Evolutionary conservation across 306 rosid species (phyloP), one percentile per base, ranked within the genome.

Genomic region (Pachyrhizus erosus): DNA sequence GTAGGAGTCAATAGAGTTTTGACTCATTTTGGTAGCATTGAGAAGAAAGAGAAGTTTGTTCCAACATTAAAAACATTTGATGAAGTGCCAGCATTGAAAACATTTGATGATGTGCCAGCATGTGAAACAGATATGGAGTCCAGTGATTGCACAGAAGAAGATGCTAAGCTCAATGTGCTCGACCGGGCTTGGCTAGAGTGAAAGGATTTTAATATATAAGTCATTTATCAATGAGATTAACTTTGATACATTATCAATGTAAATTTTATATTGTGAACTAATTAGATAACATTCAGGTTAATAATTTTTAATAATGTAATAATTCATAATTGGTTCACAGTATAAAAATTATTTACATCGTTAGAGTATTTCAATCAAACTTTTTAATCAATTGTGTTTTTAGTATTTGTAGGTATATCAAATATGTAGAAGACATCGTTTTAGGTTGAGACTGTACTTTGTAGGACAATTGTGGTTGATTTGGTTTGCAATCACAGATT

Each of bases 1-100:
- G 58, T 75, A 21, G 91, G 92, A 0, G 91, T 80, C 14, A 91
- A 70, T 70, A 92, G 87, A 79, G 84, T 85, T 69, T 81, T 91
- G 86, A 94, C 90, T 2, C 89, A 92, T 80, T 90, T 82, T 83
- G 90, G 89, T 17, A 81, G 70, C 43, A 76, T 82, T 29, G 94
- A 85, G 72, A 42, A 82, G 2, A 88, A 88, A 70, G 89, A 77
- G 26, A 87, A 70, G 65, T 60, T 82, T 5, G 88, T 73, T 49
- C 80, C 84, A 23, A 66, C 24, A 46, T 11, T 87, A 26, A 83
- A 83, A 78, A 14, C 70, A 21, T 77, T 48, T 49, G 81, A 67
- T 65, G 87, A 82, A 48, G 80, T 58, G 52, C 77, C 66, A 66
- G 73, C 65, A 26, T 54, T 18, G 4, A 37, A 5, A 37, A 37